Base-by-base conservation (phyloP, 306 rosid genomes). In the Malus orientalis region DNA sequence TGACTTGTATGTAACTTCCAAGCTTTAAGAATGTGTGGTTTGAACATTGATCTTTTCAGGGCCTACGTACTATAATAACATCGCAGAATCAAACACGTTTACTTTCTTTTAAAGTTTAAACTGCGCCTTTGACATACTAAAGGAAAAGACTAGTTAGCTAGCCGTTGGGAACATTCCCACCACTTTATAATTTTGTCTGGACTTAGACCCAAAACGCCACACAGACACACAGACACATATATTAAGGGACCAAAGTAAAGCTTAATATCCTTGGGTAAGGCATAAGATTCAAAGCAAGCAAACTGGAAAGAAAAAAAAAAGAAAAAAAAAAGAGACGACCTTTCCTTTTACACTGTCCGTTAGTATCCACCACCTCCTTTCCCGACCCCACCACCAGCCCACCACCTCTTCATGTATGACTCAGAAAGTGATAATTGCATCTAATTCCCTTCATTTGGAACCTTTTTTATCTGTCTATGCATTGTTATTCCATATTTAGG, bases 91-190 rank as follows among this genome's bases (percentile, higher is more conserved):
- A 67, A 32, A 44, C 67, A 63, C 25, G 14, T 63, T 16, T 63
- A 30, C 40, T 29, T 62, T 62, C n/a, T 27, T 25, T 25, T 25
- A 13, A 49, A 49, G 16, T 62, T 59, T 1, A 23, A 4, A 59
- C 29, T 61, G 38, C 63, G 63, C 36, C 66, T 13, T 60, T 60
- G 66, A 60, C 33, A 25, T 60, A 2, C 1, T 9, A 58, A 58
- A 58, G 63, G 63, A 11, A 58, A 58, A 58, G 63, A 58, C 15
- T 27, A 69, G 79, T 77, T 36, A 83, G 57, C n/a, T 83, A 87
- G 86, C 88, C 89, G 88, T 85, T 89, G 86, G 83, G 85, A 89
- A 85, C 88, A 87, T 87, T 87, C 88, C 81, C 83, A 74, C 38
- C 80, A 78, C 91, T 82, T 89, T 85, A 40, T 53, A 67, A 64